Evolutionary conservation across 805 yeast genomes (phyloP).

Genomic region (Saturnispora sanitii): DNA sequence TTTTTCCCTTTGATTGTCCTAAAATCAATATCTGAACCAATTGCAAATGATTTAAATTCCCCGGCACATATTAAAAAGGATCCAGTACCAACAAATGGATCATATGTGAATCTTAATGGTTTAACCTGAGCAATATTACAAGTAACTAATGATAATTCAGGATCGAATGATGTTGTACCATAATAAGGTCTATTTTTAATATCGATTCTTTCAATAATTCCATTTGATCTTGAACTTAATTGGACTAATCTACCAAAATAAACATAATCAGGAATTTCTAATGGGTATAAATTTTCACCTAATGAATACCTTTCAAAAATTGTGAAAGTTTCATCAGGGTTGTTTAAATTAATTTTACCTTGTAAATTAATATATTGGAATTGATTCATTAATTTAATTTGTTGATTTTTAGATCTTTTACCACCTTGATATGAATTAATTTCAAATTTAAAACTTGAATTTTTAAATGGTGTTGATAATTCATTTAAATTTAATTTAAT

Average conservation of each 20-base stretch:
- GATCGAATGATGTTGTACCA: constrained; percentile 96
- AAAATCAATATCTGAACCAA: constrained; percentile 90
- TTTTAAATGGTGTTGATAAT: constrained; percentile 29
- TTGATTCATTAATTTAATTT: constrained; percentile 56
- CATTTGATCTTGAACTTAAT: constrained; percentile 47
- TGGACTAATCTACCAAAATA: constrained; percentile 73
- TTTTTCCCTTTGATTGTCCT: constrained; percentile 62
- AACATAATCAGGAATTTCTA: constrained; percentile 40
- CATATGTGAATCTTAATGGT: constrained; percentile 62
- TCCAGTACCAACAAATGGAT: constrained; percentile 96
- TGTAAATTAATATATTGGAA: constrained; percentile 61
- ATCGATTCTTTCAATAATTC: constrained; percentile 68
- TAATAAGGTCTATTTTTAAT: constrained; percentile 74
- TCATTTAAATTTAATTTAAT: constrained; percentile 27
- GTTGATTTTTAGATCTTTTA: constrained; percentile 39
- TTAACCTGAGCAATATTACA: constrained; percentile 77
- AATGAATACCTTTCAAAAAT: constrained; percentile 63
- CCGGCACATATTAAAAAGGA: constrained; percentile 86
- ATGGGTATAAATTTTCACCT: constrained; percentile 29
- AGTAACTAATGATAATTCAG: constrained; percentile 79
- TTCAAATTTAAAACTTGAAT: constrained; percentile 68
- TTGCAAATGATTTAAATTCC: constrained; percentile 65
- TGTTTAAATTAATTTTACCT: constrained; percentile 71
- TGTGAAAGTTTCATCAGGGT: constrained; percentile 61
- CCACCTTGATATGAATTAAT: constrained; percentile 67